Percentiles rank a stretch among this genome's conserved stretches.
Evolutionary conservation across 1,284 basidiomycete genomes (phyloP).

Genomic region (Puccinia horiana): DNA sequence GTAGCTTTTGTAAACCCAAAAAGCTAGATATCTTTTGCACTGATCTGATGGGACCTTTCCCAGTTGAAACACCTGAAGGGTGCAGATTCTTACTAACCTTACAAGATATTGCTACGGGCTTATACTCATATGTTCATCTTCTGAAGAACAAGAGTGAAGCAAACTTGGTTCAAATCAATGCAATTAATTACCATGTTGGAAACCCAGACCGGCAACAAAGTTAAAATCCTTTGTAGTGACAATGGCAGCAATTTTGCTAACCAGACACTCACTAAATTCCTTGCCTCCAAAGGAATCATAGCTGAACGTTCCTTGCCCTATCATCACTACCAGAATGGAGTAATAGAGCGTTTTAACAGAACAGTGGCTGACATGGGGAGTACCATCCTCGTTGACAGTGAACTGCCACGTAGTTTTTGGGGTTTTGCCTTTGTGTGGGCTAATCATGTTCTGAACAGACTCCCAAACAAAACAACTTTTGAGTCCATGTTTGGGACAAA

Average conservation of each 20-base stretch:
- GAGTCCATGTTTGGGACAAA: neutral
- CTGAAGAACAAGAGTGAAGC: neutral
- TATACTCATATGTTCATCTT: neutral
- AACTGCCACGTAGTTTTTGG: neutral
- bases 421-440: neutral
- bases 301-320: neutral
- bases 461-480: constrained; percentile 9
- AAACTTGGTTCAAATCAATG: neutral
- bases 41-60: neutral
- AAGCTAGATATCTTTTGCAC: neutral
- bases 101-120: neutral
- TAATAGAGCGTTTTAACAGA: constrained; percentile 4
- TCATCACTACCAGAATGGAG: constrained; percentile 20
- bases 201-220: neutral
- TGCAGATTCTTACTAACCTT: neutral
- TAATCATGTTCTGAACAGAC: neutral
- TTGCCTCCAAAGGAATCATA: neutral
- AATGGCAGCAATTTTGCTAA: too few species aligned
- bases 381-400: neutral
- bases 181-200: neutral
- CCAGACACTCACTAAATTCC: neutral
- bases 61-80: neutral
- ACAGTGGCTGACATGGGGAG: constrained; percentile 9
- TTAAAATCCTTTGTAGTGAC: neutral
- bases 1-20: neutral